These are phyloP conservation scores for Volvox africanus DNA, from an alignment of 139 green algal genomes.

Conservation along the genomic window DNA sequence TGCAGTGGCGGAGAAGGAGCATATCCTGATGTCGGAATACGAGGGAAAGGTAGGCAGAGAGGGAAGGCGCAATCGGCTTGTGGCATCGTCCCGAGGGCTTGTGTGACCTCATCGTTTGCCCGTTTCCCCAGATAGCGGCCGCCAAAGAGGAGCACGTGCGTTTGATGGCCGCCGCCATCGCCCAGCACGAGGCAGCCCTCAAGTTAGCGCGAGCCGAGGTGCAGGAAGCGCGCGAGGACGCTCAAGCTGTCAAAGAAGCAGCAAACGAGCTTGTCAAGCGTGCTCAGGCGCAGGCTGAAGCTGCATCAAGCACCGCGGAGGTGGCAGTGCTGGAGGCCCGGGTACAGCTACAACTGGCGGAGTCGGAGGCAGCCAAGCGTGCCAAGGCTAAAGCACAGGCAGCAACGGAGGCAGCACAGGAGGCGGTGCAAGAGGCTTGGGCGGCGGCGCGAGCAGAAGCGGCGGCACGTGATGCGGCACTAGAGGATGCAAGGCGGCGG, in stretches of 20 bases:
- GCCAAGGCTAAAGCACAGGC: neutral
- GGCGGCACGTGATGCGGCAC: neutral
- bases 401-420: neutral
- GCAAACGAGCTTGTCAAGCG: neutral
- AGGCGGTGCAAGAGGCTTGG: neutral
- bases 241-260: neutral
- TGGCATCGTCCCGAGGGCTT: neutral
- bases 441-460: neutral
- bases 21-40: neutral
- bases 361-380: neutral
- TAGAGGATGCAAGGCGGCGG: neutral
- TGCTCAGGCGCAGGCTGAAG: neutral
- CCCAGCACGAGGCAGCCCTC: neutral
- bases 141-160: neutral
- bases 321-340: neutral
- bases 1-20: neutral
- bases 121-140: neutral
- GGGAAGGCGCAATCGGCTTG: neutral
- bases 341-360: neutral
- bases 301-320: neutral
- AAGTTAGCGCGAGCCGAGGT: no score
- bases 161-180: neutral
- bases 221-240: neutral
- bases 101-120: no score
- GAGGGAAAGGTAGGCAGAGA: neutral